Base-by-base conservation (phyloP, 1,284 basidiomycete genomes). In the Naganishia sp. region DNA sequence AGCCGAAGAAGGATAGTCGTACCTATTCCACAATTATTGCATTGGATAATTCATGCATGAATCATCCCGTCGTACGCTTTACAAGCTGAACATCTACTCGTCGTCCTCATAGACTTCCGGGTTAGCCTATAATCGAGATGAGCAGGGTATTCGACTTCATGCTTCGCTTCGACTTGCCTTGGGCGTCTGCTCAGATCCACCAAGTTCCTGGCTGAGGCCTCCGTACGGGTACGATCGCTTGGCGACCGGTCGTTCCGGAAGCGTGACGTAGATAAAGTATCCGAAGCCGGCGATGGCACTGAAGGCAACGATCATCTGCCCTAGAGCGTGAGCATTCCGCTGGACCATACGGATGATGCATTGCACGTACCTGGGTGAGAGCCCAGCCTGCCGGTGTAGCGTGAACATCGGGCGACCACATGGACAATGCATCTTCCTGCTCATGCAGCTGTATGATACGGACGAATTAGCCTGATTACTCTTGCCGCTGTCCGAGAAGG, bases 381-480 rank as follows among this genome's bases (percentile, higher is more conserved):
- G 79, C 77, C 50, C 68, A 69, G n/a, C 63, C 67, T 13, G 73
- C 74, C 10, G 71, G 63, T 54, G 75, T 77, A 65, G 73, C 70
- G 72, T 75, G 74, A 23, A 86, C 82, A 74, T 94, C 92, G 18
- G 90, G 91, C 53, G 89, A 89, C 90, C 90, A 94, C 88, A 94
- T 90, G 53, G 88, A 89, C 68, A 89, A 81, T 25, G 89, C 81
- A 74, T 94, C 92, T 72, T 93, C 90, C 74, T 87, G 84, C 79
- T 92, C 90, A 72, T 92, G 90, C 43, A 93, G 77, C 90, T 93
- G 74, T 54, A 7, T 6, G 50, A 28, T 18, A 43, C 21, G 18
- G 46, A 23, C 18, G 46, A 25, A 16, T 57, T 55, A 39, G 42
- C 50, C 36, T 15, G 21, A 23, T 16, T 16, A 11, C 69, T 69